phyloP scores from a whole-genome alignment of 768 basidiomycete genomes.

The Hortiboletus campestris region DNA sequence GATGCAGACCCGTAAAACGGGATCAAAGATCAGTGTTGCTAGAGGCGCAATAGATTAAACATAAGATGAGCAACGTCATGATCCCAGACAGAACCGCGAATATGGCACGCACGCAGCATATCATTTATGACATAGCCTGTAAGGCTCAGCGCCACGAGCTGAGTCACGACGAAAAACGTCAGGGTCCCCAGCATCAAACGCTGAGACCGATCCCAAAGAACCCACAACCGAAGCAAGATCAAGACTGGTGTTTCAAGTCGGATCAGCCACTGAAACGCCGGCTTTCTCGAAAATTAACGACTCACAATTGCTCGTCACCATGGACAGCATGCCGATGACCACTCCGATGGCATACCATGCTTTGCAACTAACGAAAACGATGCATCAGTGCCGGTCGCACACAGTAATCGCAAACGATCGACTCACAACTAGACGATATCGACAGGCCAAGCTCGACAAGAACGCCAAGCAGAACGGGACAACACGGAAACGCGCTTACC shows the following conservation, averaged over 20 bases:
- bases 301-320: slow-evolving; percentile 38
- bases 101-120: slow-evolving; percentile 29
- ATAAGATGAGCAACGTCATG: not conserved
- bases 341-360: slow-evolving; percentile 16
- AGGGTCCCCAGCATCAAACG: slow-evolving; percentile 31
- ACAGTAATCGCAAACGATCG: not conserved
- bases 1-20: slow-evolving; percentile 18
- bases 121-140: slow-evolving; percentile 26
- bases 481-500: slow-evolving; percentile 10
- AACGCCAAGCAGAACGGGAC: not conserved
- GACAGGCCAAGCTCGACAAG: not conserved
- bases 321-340: slow-evolving; percentile 36
- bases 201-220: slow-evolving; percentile 32
- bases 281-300: not conserved
- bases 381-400: not conserved
- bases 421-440: slow-evolving; percentile 18
- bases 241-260: slow-evolving; percentile 28
- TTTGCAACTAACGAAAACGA: slow-evolving; percentile 22
- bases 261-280: slow-evolving; percentile 5
- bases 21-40: slow-evolving; percentile 18
- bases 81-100: not conserved
- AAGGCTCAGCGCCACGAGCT: slow-evolving; percentile 23
- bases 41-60: not conserved
- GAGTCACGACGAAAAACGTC: slow-evolving; percentile 29
- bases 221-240: slow-evolving; percentile 40